A percentile compares a stretch with the other conserved stretches of the same genome.
Evolutionary conservation across 2,329 filamentous ascomycete genomes (phyloP).

Genomic region (Drechmeria coniospora): DNA sequence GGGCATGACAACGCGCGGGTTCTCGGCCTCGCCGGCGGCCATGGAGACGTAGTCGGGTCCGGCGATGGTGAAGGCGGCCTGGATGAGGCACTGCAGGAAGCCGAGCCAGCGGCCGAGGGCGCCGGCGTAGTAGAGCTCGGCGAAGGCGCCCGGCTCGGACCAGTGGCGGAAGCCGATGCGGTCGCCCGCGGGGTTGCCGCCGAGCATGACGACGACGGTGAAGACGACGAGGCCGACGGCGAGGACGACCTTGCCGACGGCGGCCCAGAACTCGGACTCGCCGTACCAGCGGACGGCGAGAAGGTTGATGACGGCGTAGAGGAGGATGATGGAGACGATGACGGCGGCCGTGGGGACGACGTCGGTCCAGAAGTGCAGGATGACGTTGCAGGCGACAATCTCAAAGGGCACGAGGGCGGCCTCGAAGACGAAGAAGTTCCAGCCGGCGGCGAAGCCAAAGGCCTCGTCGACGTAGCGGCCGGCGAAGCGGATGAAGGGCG

Average conservation of each 20-base stretch:
- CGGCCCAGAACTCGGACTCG: conserved; percentile 62
- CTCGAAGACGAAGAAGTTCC: conserved; percentile 61
- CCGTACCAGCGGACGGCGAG: conserved; percentile 62
- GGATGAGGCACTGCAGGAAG: conserved; percentile 60
- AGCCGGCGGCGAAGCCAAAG: conserved; percentile 57
- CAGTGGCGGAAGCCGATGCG: conserved; percentile 57
- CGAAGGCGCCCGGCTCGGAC: conserved; percentile 55
- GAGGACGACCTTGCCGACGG: conserved; percentile 56
- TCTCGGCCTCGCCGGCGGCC: conserved; percentile 57
- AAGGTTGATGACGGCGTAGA: conserved; percentile 47
- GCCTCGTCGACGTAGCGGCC: conserved; percentile 62
- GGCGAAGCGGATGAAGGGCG: conserved; percentile 64
- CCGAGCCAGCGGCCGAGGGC: conserved; percentile 58
- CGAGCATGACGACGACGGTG: conserved; percentile 72
- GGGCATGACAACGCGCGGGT: conserved; percentile 54
- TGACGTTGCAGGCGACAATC: conserved; percentile 47
- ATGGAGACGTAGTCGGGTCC: conserved; percentile 54
- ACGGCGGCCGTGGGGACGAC: conserved; percentile 42
- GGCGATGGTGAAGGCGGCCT: conserved; percentile 51
- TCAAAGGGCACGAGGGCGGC: conserved; percentile 54
- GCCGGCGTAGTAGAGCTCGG: conserved; percentile 47
- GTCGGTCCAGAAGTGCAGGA: conserved; percentile 49
- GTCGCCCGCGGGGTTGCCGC: conserved; percentile 60
- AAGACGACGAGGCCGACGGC: conserved; percentile 58
- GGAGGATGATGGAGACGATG: conserved; percentile 35